Base-by-base conservation (phyloP, 257 asterid species). In the Coffea canephora region DNA sequence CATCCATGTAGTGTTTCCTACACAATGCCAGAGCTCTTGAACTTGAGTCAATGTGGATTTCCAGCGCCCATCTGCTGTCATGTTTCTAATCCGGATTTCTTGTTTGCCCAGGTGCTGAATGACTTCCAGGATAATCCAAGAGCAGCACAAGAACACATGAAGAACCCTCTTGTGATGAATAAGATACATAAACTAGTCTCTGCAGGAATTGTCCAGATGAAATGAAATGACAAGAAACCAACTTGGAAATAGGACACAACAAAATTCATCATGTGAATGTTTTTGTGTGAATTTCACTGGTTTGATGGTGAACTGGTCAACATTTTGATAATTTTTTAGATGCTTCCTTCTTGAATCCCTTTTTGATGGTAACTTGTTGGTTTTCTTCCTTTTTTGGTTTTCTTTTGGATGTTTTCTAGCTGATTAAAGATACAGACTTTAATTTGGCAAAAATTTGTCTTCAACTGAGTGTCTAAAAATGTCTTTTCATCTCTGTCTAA, bases 131-230 rank as follows among this genome's bases (percentile, higher is more conserved):
- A 95, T 88, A 92, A 92, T 67, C 97, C 97, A 0, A 87, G 78
- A 75, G 91, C 96, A 16, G 97, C 99, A 41, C 97, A 92, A 68
- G 92, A 90, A 1, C 98, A 95, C 85, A 88, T 83, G 85, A 93
- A 90, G 94, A 95, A 95, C 82, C 97, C 99, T 50, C 85, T 31
- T 12, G 99, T 95, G 78, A 95, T 91, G 99, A 82, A 71, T 89
- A 95, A 93, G 93, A 88, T 95, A 41, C 98, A 95, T 89, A 93
- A 95, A 80, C 95, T 95, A 25, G 80, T 93, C 65, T 92, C 85
- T 76, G 96, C 97, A 0, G 99, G 99, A 79, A 95, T 95, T 14
- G 96, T 95, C 43, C 99, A 95, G 82, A 84, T 95, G 54, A 86
- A 72, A 80, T 95, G 74, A 81, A 83, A 18, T 23, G n/a, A 2